Conservation (phyloP, 306 rosid genomes). For the Gillenia trifoliata region DNA sequence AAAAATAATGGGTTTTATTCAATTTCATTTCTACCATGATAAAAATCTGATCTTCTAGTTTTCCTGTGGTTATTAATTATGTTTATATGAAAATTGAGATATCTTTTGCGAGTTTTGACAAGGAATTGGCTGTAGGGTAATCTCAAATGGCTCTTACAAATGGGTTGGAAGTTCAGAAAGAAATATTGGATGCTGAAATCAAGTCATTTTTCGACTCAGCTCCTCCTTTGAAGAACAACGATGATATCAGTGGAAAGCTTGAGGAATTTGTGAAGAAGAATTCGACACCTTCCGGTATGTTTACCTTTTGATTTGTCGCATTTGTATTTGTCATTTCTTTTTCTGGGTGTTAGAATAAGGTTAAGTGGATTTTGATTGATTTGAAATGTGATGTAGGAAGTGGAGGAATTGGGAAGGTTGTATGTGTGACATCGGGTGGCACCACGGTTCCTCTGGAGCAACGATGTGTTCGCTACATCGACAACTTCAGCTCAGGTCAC, state of each 20-base stretch:
- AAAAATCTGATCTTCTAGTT: not conserved
- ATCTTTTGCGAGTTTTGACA: conserved; percentile 15
- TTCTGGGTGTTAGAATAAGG: not conserved
- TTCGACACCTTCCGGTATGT: conserved; percentile 42
- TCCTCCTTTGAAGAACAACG: conserved; percentile 54
- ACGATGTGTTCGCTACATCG: conserved; percentile 82
- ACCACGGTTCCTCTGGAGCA: conserved; percentile 95
- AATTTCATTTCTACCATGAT: not conserved
- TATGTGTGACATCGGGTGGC: conserved; percentile 93
- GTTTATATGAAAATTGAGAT: not conserved
- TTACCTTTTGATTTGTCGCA: not conserved
- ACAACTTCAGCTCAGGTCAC: conserved; percentile 96
- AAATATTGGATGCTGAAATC: conserved; percentile 44
- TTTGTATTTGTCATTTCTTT: not conserved
- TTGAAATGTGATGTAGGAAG: conserved; percentile 21
- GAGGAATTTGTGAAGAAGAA: conserved; percentile 49
- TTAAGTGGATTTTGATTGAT: conserved; percentile 15
- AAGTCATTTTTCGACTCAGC: conserved; percentile 76
- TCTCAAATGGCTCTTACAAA: conserved; percentile 46
- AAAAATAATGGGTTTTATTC: not conserved
- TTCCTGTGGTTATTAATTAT: not conserved
- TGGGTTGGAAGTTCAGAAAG: conserved; percentile 26
- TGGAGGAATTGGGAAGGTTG: conserved; percentile 53
- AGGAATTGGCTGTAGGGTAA: conserved; percentile 22
- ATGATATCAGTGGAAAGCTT: conserved; percentile 42